Percentiles rank a stretch among this genome's conserved stretches.
Conservation (phyloP, 1,284 basidiomycete species). For the Puccinia coronata region DNA sequence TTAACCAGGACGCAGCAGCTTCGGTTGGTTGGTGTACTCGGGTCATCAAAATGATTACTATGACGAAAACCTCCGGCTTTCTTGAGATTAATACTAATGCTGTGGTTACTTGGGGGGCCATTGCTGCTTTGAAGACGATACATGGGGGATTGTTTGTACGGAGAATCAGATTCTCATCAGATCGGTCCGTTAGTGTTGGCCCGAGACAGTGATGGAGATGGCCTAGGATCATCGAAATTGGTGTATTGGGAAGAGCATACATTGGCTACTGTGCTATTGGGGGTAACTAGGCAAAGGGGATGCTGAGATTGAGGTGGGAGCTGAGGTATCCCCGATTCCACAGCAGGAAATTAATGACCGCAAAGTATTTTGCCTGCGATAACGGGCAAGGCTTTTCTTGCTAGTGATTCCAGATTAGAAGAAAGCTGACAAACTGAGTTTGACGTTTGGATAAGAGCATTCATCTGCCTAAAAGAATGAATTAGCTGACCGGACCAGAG, state of each 20-base stretch:
- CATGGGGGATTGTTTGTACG: conserved; percentile 6
- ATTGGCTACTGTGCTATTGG: no score
- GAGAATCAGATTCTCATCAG: neutral
- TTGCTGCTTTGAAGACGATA: conserved; percentile 37
- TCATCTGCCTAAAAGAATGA: conserved; percentile 36
- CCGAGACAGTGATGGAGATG: conserved; percentile 12
- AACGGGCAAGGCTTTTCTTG: conserved; percentile 20
- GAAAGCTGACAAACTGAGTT: conserved; percentile 44
- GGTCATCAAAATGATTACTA: conserved; percentile 27
- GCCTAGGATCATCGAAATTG: neutral
- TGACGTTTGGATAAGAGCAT: conserved; percentile 32
- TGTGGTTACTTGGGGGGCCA: conserved; percentile 23
- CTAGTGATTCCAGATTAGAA: conserved; percentile 33
- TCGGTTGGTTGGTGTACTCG: conserved; percentile 47
- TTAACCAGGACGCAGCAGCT: conserved; percentile 32
- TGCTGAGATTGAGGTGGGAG: neutral
- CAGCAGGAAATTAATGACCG: neutral
- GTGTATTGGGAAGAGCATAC: neutral
- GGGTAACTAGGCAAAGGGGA: no score
- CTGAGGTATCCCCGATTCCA: conserved; percentile 3
- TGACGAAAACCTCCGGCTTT: neutral
- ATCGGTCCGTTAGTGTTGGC: neutral
- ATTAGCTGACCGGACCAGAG: neutral
- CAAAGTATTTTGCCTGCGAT: conserved; percentile 9
- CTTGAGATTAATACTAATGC: neutral